These are phyloP conservation scores for Meripilus lineatus DNA, from an alignment of 1,284 basidiomycete genomes.

Conservation along the genomic window DNA sequence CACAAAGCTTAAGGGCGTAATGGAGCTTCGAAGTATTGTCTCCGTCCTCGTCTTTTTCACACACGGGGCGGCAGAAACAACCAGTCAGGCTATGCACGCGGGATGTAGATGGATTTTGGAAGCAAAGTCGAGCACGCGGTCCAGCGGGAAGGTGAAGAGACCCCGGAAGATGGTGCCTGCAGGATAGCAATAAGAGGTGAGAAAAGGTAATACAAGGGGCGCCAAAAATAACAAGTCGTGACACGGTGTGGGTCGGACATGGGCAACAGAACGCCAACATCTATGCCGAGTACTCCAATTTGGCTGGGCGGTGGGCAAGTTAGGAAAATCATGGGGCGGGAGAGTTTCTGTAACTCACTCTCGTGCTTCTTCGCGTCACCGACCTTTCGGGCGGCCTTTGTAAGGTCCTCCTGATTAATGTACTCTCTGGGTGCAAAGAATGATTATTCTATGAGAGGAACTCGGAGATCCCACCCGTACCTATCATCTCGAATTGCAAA, in stretches of 20 bases:
- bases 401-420: conserved; percentile 90
- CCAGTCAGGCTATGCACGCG: too few species aligned
- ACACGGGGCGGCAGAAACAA: too few species aligned
- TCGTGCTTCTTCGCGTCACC: conserved; percentile 96
- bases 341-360: conserved; percentile 55
- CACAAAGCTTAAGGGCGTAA: too few species aligned
- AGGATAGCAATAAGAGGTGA: too few species aligned
- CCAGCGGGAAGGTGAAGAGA: too few species aligned
- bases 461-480: conserved; percentile 32
- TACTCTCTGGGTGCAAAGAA: conserved; percentile 62
- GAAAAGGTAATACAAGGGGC: background rate
- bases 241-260: too few species aligned
- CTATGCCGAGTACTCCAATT: conserved; percentile 54
- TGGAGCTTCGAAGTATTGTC: too few species aligned
- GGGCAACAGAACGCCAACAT: background rate
- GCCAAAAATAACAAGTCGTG: conserved; percentile 1
- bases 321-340: background rate
- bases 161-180: too few species aligned
- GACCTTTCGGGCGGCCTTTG: conserved; percentile 97
- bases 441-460: conserved; percentile 6
- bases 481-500: conserved; percentile 97
- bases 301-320: conserved; percentile 33
- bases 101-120: too few species aligned
- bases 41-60: too few species aligned
- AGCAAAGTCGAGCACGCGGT: too few species aligned